Percentiles rank a stretch among this genome's conserved stretches.
phyloP scores from a whole-genome alignment of 768 basidiomycete genomes.

The Dioszegia crocea region DNA sequence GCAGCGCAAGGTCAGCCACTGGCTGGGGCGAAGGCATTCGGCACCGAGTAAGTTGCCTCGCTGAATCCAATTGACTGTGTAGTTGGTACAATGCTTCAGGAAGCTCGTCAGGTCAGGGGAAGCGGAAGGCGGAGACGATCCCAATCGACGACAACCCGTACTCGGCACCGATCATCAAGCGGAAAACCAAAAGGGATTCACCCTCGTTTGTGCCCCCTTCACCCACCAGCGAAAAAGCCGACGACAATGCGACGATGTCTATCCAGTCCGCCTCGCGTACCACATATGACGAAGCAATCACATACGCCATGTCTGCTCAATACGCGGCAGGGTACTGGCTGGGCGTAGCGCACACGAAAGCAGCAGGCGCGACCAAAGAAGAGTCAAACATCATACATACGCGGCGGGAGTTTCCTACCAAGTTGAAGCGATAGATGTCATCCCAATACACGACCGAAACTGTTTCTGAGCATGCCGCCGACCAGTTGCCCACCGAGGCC shows the following conservation, averaged over 20 bases:
- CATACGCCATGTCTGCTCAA: constrained; percentile 45
- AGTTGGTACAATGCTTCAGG: neutral
- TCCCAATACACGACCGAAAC: constrained; percentile 72
- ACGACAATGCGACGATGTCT: neutral
- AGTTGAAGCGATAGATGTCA: constrained; percentile 8
- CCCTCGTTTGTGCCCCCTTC: neutral
- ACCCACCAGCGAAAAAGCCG: neutral
- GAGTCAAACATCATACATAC: constrained; percentile 2
- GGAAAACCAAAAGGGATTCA: neutral
- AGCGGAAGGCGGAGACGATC: neutral
- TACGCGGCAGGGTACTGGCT: constrained; percentile 50
- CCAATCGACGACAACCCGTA: neutral
- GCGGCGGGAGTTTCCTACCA: constrained; percentile 8
- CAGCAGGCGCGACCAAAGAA: neutral
- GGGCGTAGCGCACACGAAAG: constrained; percentile 34
- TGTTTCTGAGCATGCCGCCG: constrained; percentile 73
- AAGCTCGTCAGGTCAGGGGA: neutral
- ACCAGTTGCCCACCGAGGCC: constrained; percentile 80
- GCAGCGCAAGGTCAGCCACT: constrained; percentile 33
- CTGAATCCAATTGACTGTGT: neutral
- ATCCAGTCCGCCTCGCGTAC: neutral
- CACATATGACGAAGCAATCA: constrained; percentile 26
- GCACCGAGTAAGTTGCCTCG: constrained; percentile 27
- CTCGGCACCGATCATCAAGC: neutral
- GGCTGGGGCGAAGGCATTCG: constrained; percentile 21